Evolutionary conservation across 768 basidiomycete genomes (phyloP), one percentile per base, ranked within the genome.

Genomic region (Cyclocybe aegerita): DNA sequence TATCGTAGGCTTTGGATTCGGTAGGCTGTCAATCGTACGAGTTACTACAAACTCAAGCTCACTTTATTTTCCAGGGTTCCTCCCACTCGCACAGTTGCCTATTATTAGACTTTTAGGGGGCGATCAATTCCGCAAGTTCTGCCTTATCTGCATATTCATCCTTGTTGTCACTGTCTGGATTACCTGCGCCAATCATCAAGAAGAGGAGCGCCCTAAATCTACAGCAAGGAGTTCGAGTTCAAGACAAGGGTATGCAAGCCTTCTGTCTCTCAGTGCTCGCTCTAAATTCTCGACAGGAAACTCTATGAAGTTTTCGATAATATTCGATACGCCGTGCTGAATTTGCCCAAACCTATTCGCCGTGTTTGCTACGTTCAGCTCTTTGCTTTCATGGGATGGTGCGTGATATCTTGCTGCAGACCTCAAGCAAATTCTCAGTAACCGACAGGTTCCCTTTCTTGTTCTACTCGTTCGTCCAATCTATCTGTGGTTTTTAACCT

Each of bases 301-400:
- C 52, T 81, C 77, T 60, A 66, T 88, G 53, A 93, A 54, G 74
- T 93, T n/a, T 62, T 93, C 36, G 71, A 79, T 39, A 93, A 90
- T 59, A 97, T 98, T 38, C 80, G 81, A 56, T 74, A 65, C 30
- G 87, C 94, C 4, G 73, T 92, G 8, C 62, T 80, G 38, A 84
- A 83, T 42, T 79, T 98, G 39, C 95, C 95, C 0, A 83, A 80
- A 55, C 87, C 93, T 9, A 86, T 98, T 39, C 82, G 85, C 43
- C 81, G 90, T 23, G 95, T 98, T 9, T 98, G 95, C 65, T 85
- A 87, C 61, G 94, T 97, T 3, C 95, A 98, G 62, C 69, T 98
- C 12, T 95, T 92, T 64, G 94, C 95, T 2, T 98, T 96, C 65
- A 96, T 96, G 92, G 93, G 92, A 57, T 98, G 95, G 91, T 88